Conservation (phyloP, 495 filamentous ascomycete species). For the Penicillium lagena region DNA sequence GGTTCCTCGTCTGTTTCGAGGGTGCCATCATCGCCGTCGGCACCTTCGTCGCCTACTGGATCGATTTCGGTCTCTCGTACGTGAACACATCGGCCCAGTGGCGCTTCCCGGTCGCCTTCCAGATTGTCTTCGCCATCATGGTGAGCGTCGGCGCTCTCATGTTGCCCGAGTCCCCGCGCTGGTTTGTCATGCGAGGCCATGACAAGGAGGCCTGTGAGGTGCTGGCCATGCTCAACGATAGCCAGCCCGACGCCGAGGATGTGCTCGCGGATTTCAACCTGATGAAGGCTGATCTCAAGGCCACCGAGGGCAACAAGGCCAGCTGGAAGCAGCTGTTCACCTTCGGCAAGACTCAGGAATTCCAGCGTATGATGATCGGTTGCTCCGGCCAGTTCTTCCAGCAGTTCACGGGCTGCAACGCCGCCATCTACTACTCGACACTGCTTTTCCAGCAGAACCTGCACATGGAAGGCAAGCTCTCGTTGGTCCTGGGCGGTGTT, state of each 20-base stretch:
- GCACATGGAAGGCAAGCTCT: constrained; percentile 47
- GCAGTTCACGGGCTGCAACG: constrained; percentile 70
- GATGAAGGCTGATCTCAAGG: constrained; percentile 33
- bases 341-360: constrained; percentile 38
- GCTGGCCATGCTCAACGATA: constrained; percentile 50
- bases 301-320: constrained; percentile 26
- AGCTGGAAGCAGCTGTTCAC: constrained; percentile 31
- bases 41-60: constrained; percentile 73
- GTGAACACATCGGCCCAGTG: constrained; percentile 36
- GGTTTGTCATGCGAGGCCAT: constrained; percentile 60
- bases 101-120: constrained; percentile 74
- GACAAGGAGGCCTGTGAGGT: constrained; percentile 55
- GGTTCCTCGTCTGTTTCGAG: constrained; percentile 76
- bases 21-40: constrained; percentile 74
- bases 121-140: constrained; percentile 63
- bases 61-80: constrained; percentile 72
- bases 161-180: constrained; percentile 72
- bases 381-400: constrained; percentile 61
- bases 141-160: constrained; percentile 50
- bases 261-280: constrained; percentile 40
- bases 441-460: constrained; percentile 68
- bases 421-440: constrained; percentile 80
- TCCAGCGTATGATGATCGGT: constrained; percentile 37
- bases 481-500: constrained; percentile 67
- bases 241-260: constrained; percentile 19